Base-by-base conservation (phyloP, 2,329 filamentous ascomycete genomes). In the Cladosporium velox region DNA sequence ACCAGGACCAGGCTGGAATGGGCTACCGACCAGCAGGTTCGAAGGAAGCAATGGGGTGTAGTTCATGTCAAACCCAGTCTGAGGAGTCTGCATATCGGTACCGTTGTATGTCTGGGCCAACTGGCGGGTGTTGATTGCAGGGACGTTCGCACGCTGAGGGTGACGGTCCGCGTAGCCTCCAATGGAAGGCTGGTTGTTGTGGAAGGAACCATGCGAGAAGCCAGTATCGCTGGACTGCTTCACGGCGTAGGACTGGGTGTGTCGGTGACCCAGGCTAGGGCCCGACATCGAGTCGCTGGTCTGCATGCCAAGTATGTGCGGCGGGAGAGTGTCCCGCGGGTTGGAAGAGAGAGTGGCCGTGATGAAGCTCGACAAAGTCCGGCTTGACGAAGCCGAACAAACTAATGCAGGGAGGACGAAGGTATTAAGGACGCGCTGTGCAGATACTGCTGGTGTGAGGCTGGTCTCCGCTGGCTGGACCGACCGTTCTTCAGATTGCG, bases 11-110 rank as follows among this genome's bases (percentile, higher is more conserved):
- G 95, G 93, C 81, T 98, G 95, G 81, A 98, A 98, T 21, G 95
- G 95, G 79, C 93, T 97, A 58, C 95, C 95, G 60, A 98, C 90
- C 30, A 99, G 88, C 73, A 99, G 85, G 80, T 97, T 92, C 38
- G 94, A 98, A 41, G 95, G 95, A 44, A 99, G 87, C 71, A 99
- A 86, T 70, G 95, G 94, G 12, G 95, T 97, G 80, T 97, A 98
- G 81, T 98, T 95, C 94, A 98, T 97, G 76, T 98, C 95, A 76
- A 93, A 96, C 52, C 87, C 92, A 62, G 92, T 94, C 52, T 91
- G 93, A 18, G 95, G 93, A 28, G 91, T 94, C 71, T 90, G 85
- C 87, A 97, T 88, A 70, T 96, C 93, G 73, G 85, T 86, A 67
- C 55, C 69, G 59, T 69, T 69, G 47, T 41, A 61, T 77, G 85